Percentiles rank a stretch among this genome's conserved stretches.
These are phyloP conservation scores for Chaetomiaceae sp. DNA, from an alignment of 2,329 filamentous ascomycete genomes.

Conservation along the genomic window DNA sequence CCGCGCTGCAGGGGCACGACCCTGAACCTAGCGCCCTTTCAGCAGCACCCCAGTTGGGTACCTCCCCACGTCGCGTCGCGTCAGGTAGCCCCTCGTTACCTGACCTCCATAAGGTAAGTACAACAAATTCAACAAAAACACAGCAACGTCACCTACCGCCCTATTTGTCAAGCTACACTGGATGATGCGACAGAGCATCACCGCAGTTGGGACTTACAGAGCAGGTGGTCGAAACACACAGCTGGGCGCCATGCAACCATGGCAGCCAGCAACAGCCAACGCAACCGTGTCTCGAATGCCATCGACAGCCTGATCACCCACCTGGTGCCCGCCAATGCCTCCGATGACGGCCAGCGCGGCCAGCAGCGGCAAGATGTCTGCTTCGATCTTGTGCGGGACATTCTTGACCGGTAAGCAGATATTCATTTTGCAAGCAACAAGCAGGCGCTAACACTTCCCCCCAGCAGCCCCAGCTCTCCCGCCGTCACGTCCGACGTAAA, in stretches of 20 bases:
- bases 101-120: no score
- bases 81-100: not conserved
- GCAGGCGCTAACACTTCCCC: not conserved
- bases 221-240: no score
- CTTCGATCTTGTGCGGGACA: slow-evolving; percentile 45
- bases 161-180: not conserved
- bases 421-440: no score
- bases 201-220: not conserved
- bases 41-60: not conserved
- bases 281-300: slow-evolving; percentile 67
- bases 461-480: slow-evolving; percentile 42
- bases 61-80: no score
- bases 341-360: slow-evolving; percentile 60
- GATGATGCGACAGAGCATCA: not conserved
- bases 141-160: no score
- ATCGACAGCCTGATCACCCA: slow-evolving; percentile 73
- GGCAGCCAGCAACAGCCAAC: slow-evolving; percentile 45
- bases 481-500: slow-evolving; percentile 68
- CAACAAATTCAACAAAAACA: not conserved
- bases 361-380: slow-evolving; percentile 63
- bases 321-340: slow-evolving; percentile 59
- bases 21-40: slow-evolving; percentile 12
- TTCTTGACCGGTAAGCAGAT: slow-evolving; percentile 46
- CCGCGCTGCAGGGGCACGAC: not conserved
- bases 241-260: slow-evolving; percentile 32